Conservation (phyloP, 192 early-diverging fungal species). For the Geosiphon pyriformis region DNA sequence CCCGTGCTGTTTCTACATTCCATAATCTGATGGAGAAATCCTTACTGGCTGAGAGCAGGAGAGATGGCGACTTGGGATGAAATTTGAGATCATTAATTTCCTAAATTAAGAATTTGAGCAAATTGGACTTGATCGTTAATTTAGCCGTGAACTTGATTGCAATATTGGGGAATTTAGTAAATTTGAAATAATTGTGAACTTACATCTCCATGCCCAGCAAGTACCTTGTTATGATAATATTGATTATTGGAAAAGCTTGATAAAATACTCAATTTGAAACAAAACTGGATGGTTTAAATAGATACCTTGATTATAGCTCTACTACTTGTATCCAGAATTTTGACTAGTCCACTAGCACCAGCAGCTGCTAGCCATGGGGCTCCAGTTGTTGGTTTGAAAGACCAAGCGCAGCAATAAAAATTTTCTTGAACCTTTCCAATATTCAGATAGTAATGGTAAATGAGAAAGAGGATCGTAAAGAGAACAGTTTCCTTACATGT, state of each 20-base stretch:
- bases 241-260: not conserved
- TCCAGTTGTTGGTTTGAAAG: conserved; percentile 6
- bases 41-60: conserved; percentile 18
- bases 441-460: not conserved
- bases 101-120: too few species aligned
- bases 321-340: conserved; percentile 10
- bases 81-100: conserved; percentile 23
- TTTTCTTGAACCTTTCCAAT: conserved; percentile 6
- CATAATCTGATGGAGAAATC: conserved; percentile 23
- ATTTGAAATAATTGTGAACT: not conserved
- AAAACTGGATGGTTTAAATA: too few species aligned
- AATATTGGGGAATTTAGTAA: not conserved
- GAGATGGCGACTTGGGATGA: not conserved
- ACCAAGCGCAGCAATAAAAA: conserved; percentile 22
- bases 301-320: not conserved
- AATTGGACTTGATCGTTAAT: too few species aligned
- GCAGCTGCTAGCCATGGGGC: conserved; percentile 11
- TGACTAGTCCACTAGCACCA: conserved; percentile 3
- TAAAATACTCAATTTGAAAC: not conserved
- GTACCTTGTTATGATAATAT: not conserved
- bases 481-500: conserved; percentile 12
- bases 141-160: too few species aligned
- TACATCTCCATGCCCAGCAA: conserved; percentile 21
- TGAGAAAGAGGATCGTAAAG: not conserved
- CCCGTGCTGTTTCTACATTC: conserved; percentile 1